A percentile compares a stretch with the other conserved stretches of the same genome.
Evolutionary conservation across 2,329 filamentous ascomycete species (phyloP).

Genomic region (Diaporthe longicolla): DNA sequence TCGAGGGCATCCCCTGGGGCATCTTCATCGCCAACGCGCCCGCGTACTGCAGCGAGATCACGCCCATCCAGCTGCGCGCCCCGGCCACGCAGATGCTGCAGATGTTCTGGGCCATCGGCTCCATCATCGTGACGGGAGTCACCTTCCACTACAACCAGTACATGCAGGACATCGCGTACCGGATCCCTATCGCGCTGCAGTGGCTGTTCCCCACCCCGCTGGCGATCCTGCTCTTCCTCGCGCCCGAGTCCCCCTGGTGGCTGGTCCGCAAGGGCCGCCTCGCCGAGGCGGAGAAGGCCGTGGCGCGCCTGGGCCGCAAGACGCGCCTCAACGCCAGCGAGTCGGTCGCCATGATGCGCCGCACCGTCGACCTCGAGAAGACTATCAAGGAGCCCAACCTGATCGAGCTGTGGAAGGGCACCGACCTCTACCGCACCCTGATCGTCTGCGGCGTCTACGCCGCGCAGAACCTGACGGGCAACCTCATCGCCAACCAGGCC

Average conservation of each 20-base stretch:
- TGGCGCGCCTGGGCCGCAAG: conserved; percentile 64
- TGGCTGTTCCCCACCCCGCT: conserved; percentile 72
- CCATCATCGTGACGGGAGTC: conserved; percentile 71
- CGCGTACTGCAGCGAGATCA: conserved; percentile 74
- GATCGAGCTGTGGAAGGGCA: conserved; percentile 68
- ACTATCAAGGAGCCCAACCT: conserved; percentile 61
- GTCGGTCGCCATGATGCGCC: conserved; percentile 71
- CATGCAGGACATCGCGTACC: conserved; percentile 55
- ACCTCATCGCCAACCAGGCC: conserved; percentile 74
- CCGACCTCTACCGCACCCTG: conserved; percentile 66
- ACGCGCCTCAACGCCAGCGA: conserved; percentile 55
- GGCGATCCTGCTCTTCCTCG: conserved; percentile 63
- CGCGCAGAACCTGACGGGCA: conserved; percentile 73
- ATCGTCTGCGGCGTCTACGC: conserved; percentile 71
- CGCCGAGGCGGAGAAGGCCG: conserved; percentile 60
- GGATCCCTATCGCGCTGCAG: conserved; percentile 68
- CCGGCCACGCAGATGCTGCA: conserved; percentile 74
- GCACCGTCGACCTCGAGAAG: conserved; percentile 68
- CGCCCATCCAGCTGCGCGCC: conserved; percentile 70
- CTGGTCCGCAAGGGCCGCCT: conserved; percentile 65
- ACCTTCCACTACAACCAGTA: conserved; percentile 66
- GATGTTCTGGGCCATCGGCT: conserved; percentile 76
- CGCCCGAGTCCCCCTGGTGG: conserved; percentile 70
- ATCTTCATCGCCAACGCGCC: conserved; percentile 77
- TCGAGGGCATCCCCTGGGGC: conserved; percentile 76